phyloP scores from a whole-genome alignment of 768 basidiomycete genomes.

The Leucogyrophana mollusca region DNA sequence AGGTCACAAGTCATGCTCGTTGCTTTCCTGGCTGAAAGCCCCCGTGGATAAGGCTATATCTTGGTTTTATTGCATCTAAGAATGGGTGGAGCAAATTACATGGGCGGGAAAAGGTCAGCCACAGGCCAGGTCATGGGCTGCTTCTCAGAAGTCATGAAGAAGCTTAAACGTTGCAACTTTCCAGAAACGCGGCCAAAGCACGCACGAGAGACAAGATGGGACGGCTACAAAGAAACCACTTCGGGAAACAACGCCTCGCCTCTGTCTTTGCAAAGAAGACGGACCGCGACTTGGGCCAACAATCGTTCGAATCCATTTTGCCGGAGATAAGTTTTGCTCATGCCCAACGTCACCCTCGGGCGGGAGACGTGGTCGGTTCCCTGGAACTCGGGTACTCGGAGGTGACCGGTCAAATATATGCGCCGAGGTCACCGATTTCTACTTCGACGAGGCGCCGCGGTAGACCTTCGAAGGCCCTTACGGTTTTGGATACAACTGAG shows the following conservation, averaged over 20 bases:
- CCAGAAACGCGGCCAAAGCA: conserved; percentile 58
- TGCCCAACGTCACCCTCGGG: conserved; percentile 13
- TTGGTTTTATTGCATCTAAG: too few relatives aligned
- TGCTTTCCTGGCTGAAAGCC: too few relatives aligned
- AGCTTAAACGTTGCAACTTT: background rate
- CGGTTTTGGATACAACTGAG: conserved; percentile 22
- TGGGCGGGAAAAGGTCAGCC: conserved; percentile 67
- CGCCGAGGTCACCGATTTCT: background rate
- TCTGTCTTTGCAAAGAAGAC: conserved; percentile 36
- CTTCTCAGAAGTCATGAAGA: background rate
- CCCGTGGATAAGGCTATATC: too few relatives aligned
- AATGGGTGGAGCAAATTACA: conserved; percentile 76
- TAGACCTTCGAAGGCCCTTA: conserved; percentile 22
- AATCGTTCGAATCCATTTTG: conserved; percentile 3
- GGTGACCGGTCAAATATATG: conserved; percentile 8
- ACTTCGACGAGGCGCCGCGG: conserved; percentile 6
- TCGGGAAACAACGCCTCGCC: conserved; percentile 56
- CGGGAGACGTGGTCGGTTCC: background rate
- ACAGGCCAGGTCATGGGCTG: background rate
- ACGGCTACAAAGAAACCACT: conserved; percentile 57
- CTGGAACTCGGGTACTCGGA: background rate
- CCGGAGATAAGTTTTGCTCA: conserved; percentile 26
- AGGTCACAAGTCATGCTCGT: too few relatives aligned
- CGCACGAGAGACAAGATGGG: conserved; percentile 55
- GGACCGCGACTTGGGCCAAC: background rate